Base-by-base conservation (phyloP, 768 basidiomycete genomes). In the Tricholoma hemisulphureum region DNA sequence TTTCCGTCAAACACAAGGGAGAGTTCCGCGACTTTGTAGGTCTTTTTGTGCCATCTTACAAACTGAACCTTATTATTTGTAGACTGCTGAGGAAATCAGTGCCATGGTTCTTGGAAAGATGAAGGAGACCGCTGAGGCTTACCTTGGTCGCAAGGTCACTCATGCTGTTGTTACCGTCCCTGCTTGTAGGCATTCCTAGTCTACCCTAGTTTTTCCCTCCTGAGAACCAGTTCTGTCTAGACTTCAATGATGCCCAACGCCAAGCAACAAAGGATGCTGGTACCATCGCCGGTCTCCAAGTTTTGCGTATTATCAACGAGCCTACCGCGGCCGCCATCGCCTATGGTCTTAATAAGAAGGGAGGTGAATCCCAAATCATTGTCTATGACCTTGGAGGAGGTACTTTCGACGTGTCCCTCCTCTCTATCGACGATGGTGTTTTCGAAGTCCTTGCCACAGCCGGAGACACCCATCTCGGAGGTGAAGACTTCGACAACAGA, bases 111-210 rank as follows among this genome's bases (percentile, higher is more conserved):
- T 98, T 55, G 79, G 74, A 59, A 98, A 98, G 83, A 98, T 98
- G 96, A 98, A 97, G 83, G 96, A 98, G 80, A 98, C 94, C 24
- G 96, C 96, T 57, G 96, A 98, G 82, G 91, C 95, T 16, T 98
- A 96, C 77, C 90, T 98, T 58, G 95, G 95, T 67, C 84, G 93
- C 69, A 90, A 92, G 74, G 95, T 98, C 71, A 94, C 94, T 59
- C 93, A 98, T 73, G 95, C 96, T 58, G 95, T 98, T 51, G 93
- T 98, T 71, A 98, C 96, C 50, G 96, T 98, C 72, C 96, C 96
- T 48, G 95, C 95, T 56, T 97, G 89, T 90, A 59, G 61, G 87
- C 75, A 31, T 23, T 21, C 11, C 3, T 48, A 26, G 4, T 24
- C 6, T 16, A 8, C 46, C 26, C 13, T 18, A 28, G 23, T 13